Percentiles rank a stretch among this genome's conserved stretches.
Evolutionary conservation across 345 rosid species (phyloP).

Genomic region (Aethionema arabicum): DNA sequence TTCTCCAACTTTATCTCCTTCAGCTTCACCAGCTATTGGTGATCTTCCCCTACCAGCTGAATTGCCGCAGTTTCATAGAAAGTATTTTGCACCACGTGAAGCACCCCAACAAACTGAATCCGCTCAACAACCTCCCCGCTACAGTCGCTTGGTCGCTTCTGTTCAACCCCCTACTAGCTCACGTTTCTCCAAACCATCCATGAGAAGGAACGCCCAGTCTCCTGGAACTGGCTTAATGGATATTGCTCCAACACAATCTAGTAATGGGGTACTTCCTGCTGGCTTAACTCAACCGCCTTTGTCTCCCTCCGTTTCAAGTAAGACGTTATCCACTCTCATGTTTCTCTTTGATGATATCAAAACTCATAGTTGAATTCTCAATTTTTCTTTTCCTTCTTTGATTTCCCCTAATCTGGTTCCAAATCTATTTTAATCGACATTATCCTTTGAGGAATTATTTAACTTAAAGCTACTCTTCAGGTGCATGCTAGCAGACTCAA

Average conservation of each 20-base stretch:
- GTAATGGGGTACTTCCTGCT: slow-evolving; percentile 51
- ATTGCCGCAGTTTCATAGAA: slow-evolving; percentile 46
- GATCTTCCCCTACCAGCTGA: slow-evolving; percentile 51
- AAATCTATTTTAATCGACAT: background rate
- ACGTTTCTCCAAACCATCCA: slow-evolving; percentile 58
- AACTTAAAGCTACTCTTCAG: background rate
- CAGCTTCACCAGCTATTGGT: slow-evolving; percentile 45
- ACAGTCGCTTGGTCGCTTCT: slow-evolving; percentile 56
- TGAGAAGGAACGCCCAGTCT: slow-evolving; percentile 53
- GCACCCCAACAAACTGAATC: slow-evolving; percentile 40
- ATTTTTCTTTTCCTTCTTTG: background rate
- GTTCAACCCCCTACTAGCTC: slow-evolving; percentile 64
- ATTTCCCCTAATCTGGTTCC: background rate
- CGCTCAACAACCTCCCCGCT: slow-evolving; percentile 56
- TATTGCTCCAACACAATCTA: slow-evolving; percentile 67
- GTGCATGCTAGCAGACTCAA: background rate
- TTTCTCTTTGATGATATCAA: background rate
- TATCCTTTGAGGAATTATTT: slow-evolving; percentile 3
- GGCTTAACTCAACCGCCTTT: slow-evolving; percentile 79
- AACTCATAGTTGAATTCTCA: background rate
- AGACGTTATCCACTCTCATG: slow-evolving; percentile 27
- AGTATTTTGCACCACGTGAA: slow-evolving; percentile 47
- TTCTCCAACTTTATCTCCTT: slow-evolving; percentile 45
- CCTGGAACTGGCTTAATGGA: slow-evolving; percentile 58
- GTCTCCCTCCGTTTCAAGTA: slow-evolving; percentile 69